These are phyloP conservation scores for Plasmodium gallinaceum DNA, from an alignment of 169 alveolate species.

Conservation along the genomic window DNA sequence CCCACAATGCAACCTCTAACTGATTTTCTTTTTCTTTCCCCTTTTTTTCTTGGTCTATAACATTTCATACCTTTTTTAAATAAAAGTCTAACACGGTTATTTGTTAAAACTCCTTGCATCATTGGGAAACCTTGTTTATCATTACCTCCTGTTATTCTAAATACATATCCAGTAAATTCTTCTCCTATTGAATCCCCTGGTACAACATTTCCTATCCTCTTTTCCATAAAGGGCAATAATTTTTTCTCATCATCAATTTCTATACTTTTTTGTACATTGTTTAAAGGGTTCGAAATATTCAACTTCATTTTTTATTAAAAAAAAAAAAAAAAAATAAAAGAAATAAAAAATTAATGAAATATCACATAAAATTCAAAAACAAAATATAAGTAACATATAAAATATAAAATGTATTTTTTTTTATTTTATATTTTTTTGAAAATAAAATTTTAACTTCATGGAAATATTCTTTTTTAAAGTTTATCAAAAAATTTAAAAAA, in stretches of 20 bases:
- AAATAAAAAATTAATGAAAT: too few relatives aligned
- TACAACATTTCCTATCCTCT: conserved; percentile 98
- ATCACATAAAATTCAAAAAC: too few relatives aligned
- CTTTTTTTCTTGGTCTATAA: conserved; percentile 98
- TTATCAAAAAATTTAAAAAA: too few relatives aligned
- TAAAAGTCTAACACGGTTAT: conserved; percentile 91
- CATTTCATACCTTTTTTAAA: conserved; percentile 93
- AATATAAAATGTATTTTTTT: too few relatives aligned
- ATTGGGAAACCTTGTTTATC: conserved; percentile 99
- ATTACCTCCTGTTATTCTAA: conserved; percentile 97
- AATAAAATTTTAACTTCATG: too few relatives aligned
- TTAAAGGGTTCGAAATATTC: conserved; percentile 96
- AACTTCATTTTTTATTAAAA: conserved; percentile 90
- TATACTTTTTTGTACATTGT: conserved; percentile 96
- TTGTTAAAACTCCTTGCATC: conserved; percentile 98
- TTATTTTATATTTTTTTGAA: too few relatives aligned
- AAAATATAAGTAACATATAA: too few relatives aligned
- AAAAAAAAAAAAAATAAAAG: neutral
- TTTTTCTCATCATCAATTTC: conserved; percentile 99
- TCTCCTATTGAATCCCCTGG: conserved; percentile 99
- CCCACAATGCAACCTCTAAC: conserved; percentile 99
- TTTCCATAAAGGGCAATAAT: conserved; percentile 97
- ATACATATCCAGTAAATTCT: conserved; percentile 97
- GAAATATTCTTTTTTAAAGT: too few relatives aligned
- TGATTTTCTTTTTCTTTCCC: conserved; percentile 98